Evolutionary conservation across 495 filamentous ascomycete species (phyloP).

Genomic region (Neurospora sp.): DNA sequence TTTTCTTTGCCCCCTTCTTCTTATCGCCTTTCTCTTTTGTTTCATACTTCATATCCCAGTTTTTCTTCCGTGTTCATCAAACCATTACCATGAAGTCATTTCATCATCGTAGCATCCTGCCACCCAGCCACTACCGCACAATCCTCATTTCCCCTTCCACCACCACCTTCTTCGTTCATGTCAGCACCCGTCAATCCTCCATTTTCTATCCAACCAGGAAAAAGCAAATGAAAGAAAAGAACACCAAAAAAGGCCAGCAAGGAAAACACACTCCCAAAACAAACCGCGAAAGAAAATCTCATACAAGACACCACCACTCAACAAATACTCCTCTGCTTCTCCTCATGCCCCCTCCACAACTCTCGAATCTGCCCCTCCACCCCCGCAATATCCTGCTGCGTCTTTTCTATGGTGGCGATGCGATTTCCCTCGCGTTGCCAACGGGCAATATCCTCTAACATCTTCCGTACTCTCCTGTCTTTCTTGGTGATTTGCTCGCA

Average conservation of each 20-base stretch:
- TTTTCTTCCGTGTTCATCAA: not conserved
- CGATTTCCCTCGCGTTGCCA: conserved; percentile 70
- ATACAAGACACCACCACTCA: not conserved
- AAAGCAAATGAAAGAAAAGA: not conserved
- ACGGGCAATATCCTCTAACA: conserved; percentile 66
- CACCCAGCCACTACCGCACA: not conserved
- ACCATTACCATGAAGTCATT: not conserved
- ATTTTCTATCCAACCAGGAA: not conserved
- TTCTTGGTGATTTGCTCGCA: conserved; percentile 93
- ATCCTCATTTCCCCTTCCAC: not conserved
- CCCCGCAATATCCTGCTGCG: conserved; percentile 52
- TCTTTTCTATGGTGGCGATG: conserved; percentile 72
- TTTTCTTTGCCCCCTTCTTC: not conserved
- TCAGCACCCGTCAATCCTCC: not conserved
- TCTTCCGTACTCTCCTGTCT: conserved; percentile 60
- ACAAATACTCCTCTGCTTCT: conserved; percentile 18
- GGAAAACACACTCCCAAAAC: not conserved
- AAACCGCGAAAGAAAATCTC: not conserved
- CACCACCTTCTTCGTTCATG: not conserved
- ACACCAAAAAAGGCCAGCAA: not conserved
- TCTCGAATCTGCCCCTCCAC: conserved; percentile 56
- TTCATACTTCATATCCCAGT: not conserved
- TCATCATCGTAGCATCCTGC: not conserved
- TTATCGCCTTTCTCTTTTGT: not conserved
- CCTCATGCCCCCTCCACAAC: conserved; percentile 38